A percentile compares a stretch with the other conserved stretches of the same genome.
Evolutionary conservation across 176 grass and related monocot species (phyloP).

Genomic region (Musa beccarii): DNA sequence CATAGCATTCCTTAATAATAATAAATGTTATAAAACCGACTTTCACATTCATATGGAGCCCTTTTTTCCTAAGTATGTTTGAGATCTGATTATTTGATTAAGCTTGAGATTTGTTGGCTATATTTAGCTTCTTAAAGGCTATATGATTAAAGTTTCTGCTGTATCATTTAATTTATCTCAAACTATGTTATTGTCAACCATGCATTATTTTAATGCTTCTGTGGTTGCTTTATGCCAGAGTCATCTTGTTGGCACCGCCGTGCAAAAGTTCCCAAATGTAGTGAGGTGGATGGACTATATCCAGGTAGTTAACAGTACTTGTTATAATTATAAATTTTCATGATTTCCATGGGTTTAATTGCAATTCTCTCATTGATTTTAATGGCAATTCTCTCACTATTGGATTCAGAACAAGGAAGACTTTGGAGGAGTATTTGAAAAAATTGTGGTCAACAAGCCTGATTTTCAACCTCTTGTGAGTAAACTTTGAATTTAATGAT

Average conservation of each 20-base stretch:
- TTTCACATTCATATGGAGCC: neutral
- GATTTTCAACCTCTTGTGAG: constrained; percentile 57
- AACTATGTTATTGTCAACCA: neutral
- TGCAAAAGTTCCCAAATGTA: constrained; percentile 58
- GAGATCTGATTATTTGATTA: neutral
- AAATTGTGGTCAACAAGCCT: constrained; percentile 51
- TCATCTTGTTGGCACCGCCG: constrained; percentile 30
- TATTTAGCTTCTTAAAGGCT: neutral
- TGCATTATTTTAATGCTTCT: neutral
- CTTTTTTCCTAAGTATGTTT: neutral
- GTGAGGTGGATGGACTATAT: constrained; percentile 89
- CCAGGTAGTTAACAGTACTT: constrained; percentile 46
- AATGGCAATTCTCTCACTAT: constrained; percentile 6
- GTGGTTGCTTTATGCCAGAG: constrained; percentile 23
- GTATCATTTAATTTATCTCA: neutral
- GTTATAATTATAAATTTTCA: neutral
- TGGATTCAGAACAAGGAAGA: constrained; percentile 51
- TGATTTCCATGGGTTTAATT: constrained; percentile 7
- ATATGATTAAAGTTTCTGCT: neutral
- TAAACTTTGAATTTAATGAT: neutral
- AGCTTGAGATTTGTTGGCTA: neutral
- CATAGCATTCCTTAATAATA: neutral
- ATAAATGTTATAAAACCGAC: neutral
- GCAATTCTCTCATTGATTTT: neutral
- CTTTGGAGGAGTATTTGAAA: constrained; percentile 55